Percentiles rank a stretch among this genome's conserved stretches.
Conservation (phyloP, 441 rosid genomes). For the Populus trichocarpa region DNA sequence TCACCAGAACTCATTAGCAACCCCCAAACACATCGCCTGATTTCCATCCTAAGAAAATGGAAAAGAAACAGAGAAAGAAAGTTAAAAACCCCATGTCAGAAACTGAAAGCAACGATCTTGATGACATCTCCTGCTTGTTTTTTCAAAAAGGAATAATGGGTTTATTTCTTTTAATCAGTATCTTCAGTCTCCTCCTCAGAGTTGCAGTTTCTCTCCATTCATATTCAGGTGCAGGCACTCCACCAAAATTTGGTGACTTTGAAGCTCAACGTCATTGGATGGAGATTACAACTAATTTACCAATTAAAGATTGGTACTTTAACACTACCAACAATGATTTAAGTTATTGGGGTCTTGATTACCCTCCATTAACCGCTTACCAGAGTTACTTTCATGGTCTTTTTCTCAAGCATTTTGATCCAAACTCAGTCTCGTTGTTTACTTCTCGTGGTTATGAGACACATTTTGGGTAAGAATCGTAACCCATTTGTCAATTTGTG, state of each 20-base stretch:
- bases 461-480: constrained; percentile 53
- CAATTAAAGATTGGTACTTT: constrained; percentile 59
- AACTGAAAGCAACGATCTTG: constrained; percentile 5
- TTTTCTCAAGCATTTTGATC: constrained; percentile 55
- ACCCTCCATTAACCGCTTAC: constrained; percentile 94
- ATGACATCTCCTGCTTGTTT: constrained; percentile 45
- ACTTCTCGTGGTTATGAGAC: constrained; percentile 74
- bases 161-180: constrained; percentile 47
- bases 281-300: constrained; percentile 86
- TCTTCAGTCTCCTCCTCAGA: constrained; percentile 69
- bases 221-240: constrained; percentile 77
- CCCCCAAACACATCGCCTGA: neutral
- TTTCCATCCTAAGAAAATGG: constrained; percentile 9
- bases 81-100: constrained; percentile 1
- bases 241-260: constrained; percentile 87
- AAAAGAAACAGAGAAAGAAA: constrained; percentile 17
- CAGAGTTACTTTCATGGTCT: constrained; percentile 86
- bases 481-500: neutral
- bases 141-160: constrained; percentile 37
- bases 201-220: constrained; percentile 61
- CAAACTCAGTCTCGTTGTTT: constrained; percentile 56
- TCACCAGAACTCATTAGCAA: neutral
- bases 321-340: constrained; percentile 72
- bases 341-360: constrained; percentile 92
- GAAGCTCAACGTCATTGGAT: constrained; percentile 98